Evolutionary conservation across 129 eudicot genomes (phyloP).

Genomic region (Lactuca saligna): DNA sequence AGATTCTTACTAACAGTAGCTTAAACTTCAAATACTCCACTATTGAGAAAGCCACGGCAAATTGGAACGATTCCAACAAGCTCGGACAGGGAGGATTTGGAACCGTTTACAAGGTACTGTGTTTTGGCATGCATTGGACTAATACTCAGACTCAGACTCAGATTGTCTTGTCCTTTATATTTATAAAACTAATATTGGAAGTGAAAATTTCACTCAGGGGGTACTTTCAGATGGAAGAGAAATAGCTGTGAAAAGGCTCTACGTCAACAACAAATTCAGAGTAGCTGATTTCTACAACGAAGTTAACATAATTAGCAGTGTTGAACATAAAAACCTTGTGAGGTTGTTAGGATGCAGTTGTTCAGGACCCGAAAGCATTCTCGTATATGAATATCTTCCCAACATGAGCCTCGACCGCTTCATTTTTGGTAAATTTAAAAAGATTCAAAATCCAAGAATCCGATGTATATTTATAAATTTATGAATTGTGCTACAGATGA

Average conservation of each 20-base stretch:
- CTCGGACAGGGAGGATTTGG: constrained; percentile 90
- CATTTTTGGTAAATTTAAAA: constrained; percentile 51
- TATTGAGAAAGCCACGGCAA: constrained; percentile 64
- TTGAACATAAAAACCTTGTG: constrained; percentile 74
- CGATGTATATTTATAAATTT: background rate
- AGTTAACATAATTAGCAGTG: constrained; percentile 67
- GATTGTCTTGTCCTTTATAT: too few relatives aligned
- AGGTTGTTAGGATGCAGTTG: constrained; percentile 77
- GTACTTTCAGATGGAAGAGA: constrained; percentile 80
- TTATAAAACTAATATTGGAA: too few relatives aligned
- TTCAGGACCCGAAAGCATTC: constrained; percentile 81
- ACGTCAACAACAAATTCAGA: constrained; percentile 73
- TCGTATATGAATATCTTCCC: constrained; percentile 67
- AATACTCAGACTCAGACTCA: too few relatives aligned
- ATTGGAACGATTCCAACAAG: constrained; percentile 70
- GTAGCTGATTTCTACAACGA: constrained; percentile 94
- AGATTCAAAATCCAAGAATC: background rate
- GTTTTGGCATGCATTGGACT: background rate
- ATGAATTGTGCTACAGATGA: constrained; percentile 41
- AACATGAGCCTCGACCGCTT: constrained; percentile 73
- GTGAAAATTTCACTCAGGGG: constrained; percentile 42
- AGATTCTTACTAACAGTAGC: constrained; percentile 60
- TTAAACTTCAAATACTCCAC: constrained; percentile 75
- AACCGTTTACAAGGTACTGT: constrained; percentile 69
- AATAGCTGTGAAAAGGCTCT: constrained; percentile 89